Evolutionary conservation across 805 yeast genomes (phyloP), one percentile per base, ranked within the genome.

Genomic region (Candida quercuum): DNA sequence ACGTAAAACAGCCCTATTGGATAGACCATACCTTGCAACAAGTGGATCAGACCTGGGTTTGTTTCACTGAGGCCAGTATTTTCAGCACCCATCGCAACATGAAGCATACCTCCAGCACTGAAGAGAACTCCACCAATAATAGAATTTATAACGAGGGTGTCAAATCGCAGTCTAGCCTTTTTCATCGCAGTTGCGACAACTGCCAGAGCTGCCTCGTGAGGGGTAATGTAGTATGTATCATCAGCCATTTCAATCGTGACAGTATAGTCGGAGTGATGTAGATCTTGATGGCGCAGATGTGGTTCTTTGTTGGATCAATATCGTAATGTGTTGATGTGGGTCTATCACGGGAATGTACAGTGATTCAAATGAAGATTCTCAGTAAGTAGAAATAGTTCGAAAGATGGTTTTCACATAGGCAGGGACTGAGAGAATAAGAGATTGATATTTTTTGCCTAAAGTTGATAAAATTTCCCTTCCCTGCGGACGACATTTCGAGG

Each of bases 131-230:
- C 93, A 4, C 88, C 94, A 42, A 81, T 62, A 5, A 83, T 55
- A 0, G 88, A 76, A 53, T 82, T 82, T 16, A 83, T 50, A 0
- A 76, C 46, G n/a, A 85, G 54, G 1, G 79, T 69, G 40, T 78
- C 81, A 5, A 77, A 47, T 45, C 76, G 69, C 21, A 82, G 67
- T 57, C 94, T 68, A 4, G 89, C 73, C 52, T 85, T 85, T 58
- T 85, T 85, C 93, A 84, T 84, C 3, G 87, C 69, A 0, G 93
- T 85, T 8, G 94, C 94, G 15, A 84, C 91, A 28, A 83, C 81
- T 0, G 94, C 93, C 35, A 85, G 59, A 0, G 93, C 93, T 3
- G 91, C 79, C 50, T 85, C 94, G 60, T 84, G 79, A 6, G 91
- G 85, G 4, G 87, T 76, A 35, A 82, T 69, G 50, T 82, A 85